Evolutionary conservation across 2,329 filamentous ascomycete species (phyloP), one percentile per base, ranked within the genome.

Genomic region (Colletotrichum filicis): DNA sequence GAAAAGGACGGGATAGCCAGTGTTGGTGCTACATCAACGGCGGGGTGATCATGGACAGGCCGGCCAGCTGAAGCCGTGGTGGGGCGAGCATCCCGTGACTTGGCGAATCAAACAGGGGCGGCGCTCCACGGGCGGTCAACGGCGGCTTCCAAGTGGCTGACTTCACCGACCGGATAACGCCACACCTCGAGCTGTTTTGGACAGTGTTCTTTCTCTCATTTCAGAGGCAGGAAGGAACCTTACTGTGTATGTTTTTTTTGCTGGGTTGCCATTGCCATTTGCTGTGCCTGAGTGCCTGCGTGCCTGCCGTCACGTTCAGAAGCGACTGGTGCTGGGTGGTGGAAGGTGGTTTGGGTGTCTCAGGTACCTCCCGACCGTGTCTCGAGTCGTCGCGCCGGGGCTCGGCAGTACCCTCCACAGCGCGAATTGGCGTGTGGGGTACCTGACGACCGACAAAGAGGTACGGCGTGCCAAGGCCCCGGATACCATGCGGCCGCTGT

Each of bases 41-140:
- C 71, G 67, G 71, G 71, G 67, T 73, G 71, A 19, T 11, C 67
- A 66, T 66, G 71, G 71, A 60, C 57, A 71, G 61, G 67, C 71
- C 60, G 5, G 46, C 61, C 49, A 62, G 59, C 56, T 73, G 71
- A 66, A 37, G 67, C 61, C 56, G 16, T 5, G 24, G 30, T 70
- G 71, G 71, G 16, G 22, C 35, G 5, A 5, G 6, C 4, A 26
- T 62, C 49, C 49, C 12, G 56, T 52, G 66, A 46, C 49, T 30
- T 57, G 12, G 49, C 71, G 67, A 73, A 73, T 73, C 67, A 70
- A 60, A 56, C 57, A 32, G 56, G 42, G 56, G 22, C 46, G 19
- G 28, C 19, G 28, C 71, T 66, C 71, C 71, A 73, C 67, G 71
- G 60, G 71, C 46, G 37, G 24, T 9, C 61, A 57, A 58, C 14